Evolutionary conservation across 495 filamentous ascomycete genomes (phyloP), one percentile per base, ranked within the genome.

Genomic region (Daldinia concentrica): DNA sequence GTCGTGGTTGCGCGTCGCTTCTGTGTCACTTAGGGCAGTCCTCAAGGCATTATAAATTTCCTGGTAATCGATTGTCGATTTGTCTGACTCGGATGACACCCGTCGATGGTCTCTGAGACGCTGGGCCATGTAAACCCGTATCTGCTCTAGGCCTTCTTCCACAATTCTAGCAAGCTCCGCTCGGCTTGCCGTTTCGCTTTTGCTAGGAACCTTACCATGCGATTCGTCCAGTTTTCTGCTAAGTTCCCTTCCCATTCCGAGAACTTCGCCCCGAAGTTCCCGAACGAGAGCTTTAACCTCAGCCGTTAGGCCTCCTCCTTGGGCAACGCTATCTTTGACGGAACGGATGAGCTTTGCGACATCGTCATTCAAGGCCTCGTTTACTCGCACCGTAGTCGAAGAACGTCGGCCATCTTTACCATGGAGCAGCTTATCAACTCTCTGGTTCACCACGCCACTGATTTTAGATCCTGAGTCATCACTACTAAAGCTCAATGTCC

Each of bases 181-280:
- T 39, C 87, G 85, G 39, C 85, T 86, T 1, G 84, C 82, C 6
- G 82, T 79, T 4, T 86, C 81, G 54, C 85, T 81, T 39, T 85
- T 85, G 56, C 83, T 82, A 7, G 82, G 77, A 29, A 82, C 79
- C 19, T 83, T 82, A 30, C 88, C 86, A 62, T 71, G 74, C 1
- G 86, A 83, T 48, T 92, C 86, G 60, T 97, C 93, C 2, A 98
- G 83, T 74, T 91, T 90, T n/a, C 91, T 88, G 30, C 90, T 93
- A 29, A 98, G 85, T 70, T 97, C 90, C 62, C 93, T 84, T 5
- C 93, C 93, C 95, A 98, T 97, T 4, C 92, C 93, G 1, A 98
- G 86, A 7, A 98, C 94, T 74, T 98, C 94, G 12, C 94, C 92
- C 17, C 94, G 90, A 39, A 99, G 84, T 71, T 98, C 94, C 43